Base-by-base conservation (phyloP, 805 yeast genomes). In the Metschnikowia vanudenii region DNA sequence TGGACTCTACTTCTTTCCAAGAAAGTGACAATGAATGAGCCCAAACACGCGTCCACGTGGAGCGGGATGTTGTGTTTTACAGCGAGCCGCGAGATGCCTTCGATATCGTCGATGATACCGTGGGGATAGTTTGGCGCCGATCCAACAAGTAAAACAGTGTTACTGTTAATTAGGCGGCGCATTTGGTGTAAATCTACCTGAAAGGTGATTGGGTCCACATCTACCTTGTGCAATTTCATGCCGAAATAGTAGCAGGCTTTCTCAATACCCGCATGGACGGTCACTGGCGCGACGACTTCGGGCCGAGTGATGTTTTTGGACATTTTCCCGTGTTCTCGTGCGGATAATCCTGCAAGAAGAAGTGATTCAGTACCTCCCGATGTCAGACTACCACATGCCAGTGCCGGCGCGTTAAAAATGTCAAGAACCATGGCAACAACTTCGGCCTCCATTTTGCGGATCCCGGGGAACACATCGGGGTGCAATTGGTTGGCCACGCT, bases 121-220 rank as follows among this genome's bases (percentile, higher is more conserved):
- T 92, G 97, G 2, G 99, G 98, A 67, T 84, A 92, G 70, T 92
- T 92, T 33, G 99, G 98, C 6, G 97, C 97, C 1, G 98, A 91
- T 1, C 98, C 98, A 6, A 82, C 88, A 19, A 92, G 68, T 39
- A 92, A 69, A 3, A 89, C 86, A 0, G 99, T 94, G 64, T 91
- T 90, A 2, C 69, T 62, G 56, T 85, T 89, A 51, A 94, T 82
- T 40, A 86, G 73, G 20, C 80, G 70, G 54, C 75, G 74, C 40
- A 88, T 88, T 43, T 81, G 79, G 1, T 62, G 61, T 19, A 84
- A 58, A 56, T 90, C 84, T 9, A 85, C 97, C 60, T 84, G 71
- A 63, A 64, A 86, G 8, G 89, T 80, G 14, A 60, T 65, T 0
- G 85, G 81, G 58, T 85, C 91, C 37, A 92, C 56, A 24, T 85